Percentiles rank a stretch among this genome's conserved stretches.
These are phyloP conservation scores for Sodiomyces alkalinus DNA, from an alignment of 2,329 filamentous ascomycete genomes.

Conservation along the genomic window DNA sequence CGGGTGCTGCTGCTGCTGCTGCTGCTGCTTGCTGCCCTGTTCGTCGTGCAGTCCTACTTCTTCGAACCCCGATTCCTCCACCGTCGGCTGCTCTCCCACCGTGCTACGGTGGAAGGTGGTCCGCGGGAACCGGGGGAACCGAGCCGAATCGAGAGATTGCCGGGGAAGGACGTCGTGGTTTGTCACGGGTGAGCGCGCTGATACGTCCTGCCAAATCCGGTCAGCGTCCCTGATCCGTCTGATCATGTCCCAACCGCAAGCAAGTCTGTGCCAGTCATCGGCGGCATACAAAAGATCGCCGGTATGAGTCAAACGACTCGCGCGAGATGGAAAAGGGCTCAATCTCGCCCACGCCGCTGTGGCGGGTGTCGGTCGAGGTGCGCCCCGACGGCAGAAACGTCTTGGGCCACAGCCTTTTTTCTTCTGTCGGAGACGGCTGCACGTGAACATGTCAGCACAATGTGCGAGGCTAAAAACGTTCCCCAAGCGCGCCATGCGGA, in stretches of 20 bases:
- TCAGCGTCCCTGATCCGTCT: too few relatives aligned
- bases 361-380: slow-evolving; percentile 36
- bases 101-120: slow-evolving; percentile 42
- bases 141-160: slow-evolving; percentile 66
- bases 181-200: slow-evolving; percentile 64
- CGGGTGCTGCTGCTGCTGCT: slow-evolving; percentile 22
- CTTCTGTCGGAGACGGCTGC: slow-evolving; percentile 78
- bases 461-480: slow-evolving; percentile 4
- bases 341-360: slow-evolving; percentile 58
- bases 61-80: slow-evolving; percentile 65
- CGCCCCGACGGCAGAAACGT: slow-evolving; percentile 32
- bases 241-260: too few relatives aligned
- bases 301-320: slow-evolving; percentile 94
- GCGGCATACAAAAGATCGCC: slow-evolving; percentile 85
- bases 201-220: slow-evolving; percentile 83
- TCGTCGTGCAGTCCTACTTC: slow-evolving; percentile 78
- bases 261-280: too few relatives aligned
- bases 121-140: slow-evolving; percentile 45
- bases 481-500: too few relatives aligned
- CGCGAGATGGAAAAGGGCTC: slow-evolving; percentile 91
- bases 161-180: slow-evolving; percentile 46
- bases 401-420: slow-evolving; percentile 62
- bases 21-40: not conserved
- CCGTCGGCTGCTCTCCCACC: slow-evolving; percentile 47
- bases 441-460: slow-evolving; percentile 10